These are phyloP conservation scores for Taxawa tesnikishii DNA, from an alignment of 2,329 filamentous ascomycete species.

Conservation along the genomic window DNA sequence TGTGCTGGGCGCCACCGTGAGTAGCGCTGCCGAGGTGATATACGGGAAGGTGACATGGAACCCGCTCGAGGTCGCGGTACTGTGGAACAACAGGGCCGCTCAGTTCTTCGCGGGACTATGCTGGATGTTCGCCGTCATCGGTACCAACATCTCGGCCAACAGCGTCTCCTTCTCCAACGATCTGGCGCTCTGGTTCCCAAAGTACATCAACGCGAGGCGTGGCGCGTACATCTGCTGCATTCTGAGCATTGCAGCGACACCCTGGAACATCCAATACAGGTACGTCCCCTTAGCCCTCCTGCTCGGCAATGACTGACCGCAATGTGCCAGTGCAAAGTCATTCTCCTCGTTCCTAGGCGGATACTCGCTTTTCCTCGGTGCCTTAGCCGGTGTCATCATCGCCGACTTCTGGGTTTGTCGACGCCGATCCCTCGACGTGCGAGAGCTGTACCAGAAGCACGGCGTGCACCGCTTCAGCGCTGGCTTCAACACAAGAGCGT, in stretches of 20 bases:
- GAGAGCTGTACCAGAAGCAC: slow-evolving; percentile 37
- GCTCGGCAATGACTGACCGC: too few relatives aligned
- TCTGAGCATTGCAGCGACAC: slow-evolving; percentile 23
- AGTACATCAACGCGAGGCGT: slow-evolving; percentile 28
- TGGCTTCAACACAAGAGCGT: slow-evolving; percentile 48
- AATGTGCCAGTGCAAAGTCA: slow-evolving; percentile 20
- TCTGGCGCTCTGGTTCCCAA: slow-evolving; percentile 26
- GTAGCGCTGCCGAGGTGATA: slow-evolving; percentile 40
- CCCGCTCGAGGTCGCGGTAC: slow-evolving; percentile 21
- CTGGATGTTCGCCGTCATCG: slow-evolving; percentile 7
- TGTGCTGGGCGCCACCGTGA: slow-evolving; percentile 47
- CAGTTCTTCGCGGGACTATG: slow-evolving; percentile 28
- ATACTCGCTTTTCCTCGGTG: slow-evolving; percentile 51
- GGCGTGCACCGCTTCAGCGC: slow-evolving; percentile 38
- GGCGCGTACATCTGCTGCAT: slow-evolving; percentile 28
- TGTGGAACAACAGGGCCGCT: slow-evolving; percentile 24
- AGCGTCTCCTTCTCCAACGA: slow-evolving; percentile 28
- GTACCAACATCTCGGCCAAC: slow-evolving; percentile 23
- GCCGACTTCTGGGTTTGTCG: slow-evolving; percentile 50
- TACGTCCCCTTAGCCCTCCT: too few relatives aligned
- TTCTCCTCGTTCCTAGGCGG: slow-evolving; percentile 45
- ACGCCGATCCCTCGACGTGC: slow-evolving; percentile 26
- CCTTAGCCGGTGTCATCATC: slow-evolving; percentile 48
- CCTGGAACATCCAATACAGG: slow-evolving; percentile 29
- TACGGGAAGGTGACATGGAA: slow-evolving; percentile 35